Evolutionary conservation across 2,329 filamentous ascomycete genomes (phyloP), one percentile per base, ranked within the genome.

Genomic region (Epichloe coenophiala): DNA sequence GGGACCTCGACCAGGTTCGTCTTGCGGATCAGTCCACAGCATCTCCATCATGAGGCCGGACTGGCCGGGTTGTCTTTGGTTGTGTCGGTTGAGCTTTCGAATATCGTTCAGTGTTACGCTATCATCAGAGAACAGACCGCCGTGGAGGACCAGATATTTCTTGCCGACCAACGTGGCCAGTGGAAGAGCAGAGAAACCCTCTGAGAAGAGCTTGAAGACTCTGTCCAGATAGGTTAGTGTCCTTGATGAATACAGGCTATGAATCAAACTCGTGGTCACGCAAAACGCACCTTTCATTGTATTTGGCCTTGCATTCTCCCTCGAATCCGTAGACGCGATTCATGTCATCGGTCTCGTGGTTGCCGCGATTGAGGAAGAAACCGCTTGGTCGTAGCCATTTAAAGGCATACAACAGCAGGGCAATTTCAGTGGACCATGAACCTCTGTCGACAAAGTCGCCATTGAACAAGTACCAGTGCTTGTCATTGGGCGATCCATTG

Each of bases 291-390:
- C 73, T 84, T 69, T 95, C 93, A 65, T 88, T 96, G 70, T 98
- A 98, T 71, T 98, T 98, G 59, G 88, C 88, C 68, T 91, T 93
- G 75, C 93, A 97, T 67, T 98, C 93, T 63, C 93, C 93, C 68
- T 98, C 93, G 61, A 98, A 98, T 17, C 93, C 93, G 65, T 98
- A 98, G 49, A 93, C 90, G 58, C 88, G 83, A 75, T 98, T 98
- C 93, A 98, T 98, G 68, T 96, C 91, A 65, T 97, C 91, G 46
- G 93, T 97, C 72, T 98, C 93, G 70, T 98, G 93, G 70, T 98
- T 98, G 59, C 93, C 93, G 55, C 93, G 83, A 75, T 98, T 98
- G 56, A 98, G 74, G 79, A 95, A 97, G 76, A 98, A 91, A 50
- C 76, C 81, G 42, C 81, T 79, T 7, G 93, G 93, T 50, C 86